Conservation (phyloP, 768 basidiomycete species). For the Gyrodon lividus region DNA sequence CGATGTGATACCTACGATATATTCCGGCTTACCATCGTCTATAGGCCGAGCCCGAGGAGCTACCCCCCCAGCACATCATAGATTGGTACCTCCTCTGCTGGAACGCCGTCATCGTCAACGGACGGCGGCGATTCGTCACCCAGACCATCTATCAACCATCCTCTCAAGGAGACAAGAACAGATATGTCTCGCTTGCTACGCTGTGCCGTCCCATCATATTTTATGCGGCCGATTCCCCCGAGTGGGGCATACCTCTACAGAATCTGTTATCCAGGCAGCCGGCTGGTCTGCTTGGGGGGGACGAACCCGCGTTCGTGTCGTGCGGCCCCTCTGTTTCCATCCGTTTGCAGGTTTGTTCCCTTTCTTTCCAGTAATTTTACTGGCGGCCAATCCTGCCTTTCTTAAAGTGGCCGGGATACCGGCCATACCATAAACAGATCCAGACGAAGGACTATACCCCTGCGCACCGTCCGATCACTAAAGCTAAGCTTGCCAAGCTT, state of each 20-base stretch:
- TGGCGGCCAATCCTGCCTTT: background rate
- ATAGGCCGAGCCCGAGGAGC: background rate
- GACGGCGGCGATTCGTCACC: constrained; percentile 51
- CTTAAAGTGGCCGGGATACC: constrained; percentile 74
- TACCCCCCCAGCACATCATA: constrained; percentile 1
- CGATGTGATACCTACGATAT: background rate
- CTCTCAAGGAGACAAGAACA: constrained; percentile 64
- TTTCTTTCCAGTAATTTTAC: background rate
- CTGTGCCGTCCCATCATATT: constrained; percentile 64
- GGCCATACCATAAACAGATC: constrained; percentile 67
- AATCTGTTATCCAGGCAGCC: constrained; percentile 59
- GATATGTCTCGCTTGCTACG: constrained; percentile 65
- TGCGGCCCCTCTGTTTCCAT: constrained; percentile 74
- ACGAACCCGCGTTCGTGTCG: constrained; percentile 60
- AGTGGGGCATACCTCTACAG: constrained; percentile 56
- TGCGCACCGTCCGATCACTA: constrained; percentile 65
- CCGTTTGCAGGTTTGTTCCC: constrained; percentile 54
- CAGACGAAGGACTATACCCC: constrained; percentile 69
- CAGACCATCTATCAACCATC: constrained; percentile 70
- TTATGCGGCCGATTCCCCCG: constrained; percentile 45
- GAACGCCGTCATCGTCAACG: constrained; percentile 21
- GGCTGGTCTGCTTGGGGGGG: constrained; percentile 47
- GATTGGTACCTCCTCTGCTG: background rate
- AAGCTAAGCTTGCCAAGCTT: constrained; percentile 66
- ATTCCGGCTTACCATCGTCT: background rate